Base-by-base conservation (phyloP, 495 filamentous ascomycete species). In the Penicillium samsonianum region DNA sequence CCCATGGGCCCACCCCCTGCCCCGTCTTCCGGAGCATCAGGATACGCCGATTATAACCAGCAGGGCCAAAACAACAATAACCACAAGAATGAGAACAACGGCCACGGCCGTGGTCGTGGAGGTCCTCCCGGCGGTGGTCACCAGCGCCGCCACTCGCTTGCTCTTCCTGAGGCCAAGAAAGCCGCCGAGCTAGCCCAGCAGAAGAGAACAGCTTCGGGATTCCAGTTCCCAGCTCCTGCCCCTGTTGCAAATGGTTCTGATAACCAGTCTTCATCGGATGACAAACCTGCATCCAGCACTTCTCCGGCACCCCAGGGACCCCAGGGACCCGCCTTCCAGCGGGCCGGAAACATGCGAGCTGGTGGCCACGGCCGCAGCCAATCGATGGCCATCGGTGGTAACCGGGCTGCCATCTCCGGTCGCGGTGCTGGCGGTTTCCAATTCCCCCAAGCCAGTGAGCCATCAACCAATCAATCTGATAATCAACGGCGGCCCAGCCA, bases 151-250 rank as follows among this genome's bases (percentile, higher is more conserved):
- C 94, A 98, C 73, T 98, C 94, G 19, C 82, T 98, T 53, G 95
- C 92, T 45, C 75, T 98, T 53, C 90, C 92, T 4, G 94, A 98
- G 72, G 94, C 94, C 26, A 98, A 96, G 80, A 97, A 96, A 77
- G 95, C 95, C 28, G 94, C 94, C 43, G 94, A 98, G 70, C 72
- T 96, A 19, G 94, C 94, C 43, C 95, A 98, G 76, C 92, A 96
- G 75, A 98, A 97, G 76, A 83, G 93, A 67, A 94, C 91, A 25
- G 92, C 92, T 12, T 89, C 90, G 57, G 89, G 84, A 17, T 98
- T 98, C 72, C 95, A 98, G 71, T 98, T 98, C 70, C 95, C 67
- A 0, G 64, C 64, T 31, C 67, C 94, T 47, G 82, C 86, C 42
- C 88, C 94, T 51, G 81, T 84, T 67, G 74, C 81, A 47, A 78